Conservation (phyloP, 176 grass and related monocot species). For the Carex scoparia region DNA sequence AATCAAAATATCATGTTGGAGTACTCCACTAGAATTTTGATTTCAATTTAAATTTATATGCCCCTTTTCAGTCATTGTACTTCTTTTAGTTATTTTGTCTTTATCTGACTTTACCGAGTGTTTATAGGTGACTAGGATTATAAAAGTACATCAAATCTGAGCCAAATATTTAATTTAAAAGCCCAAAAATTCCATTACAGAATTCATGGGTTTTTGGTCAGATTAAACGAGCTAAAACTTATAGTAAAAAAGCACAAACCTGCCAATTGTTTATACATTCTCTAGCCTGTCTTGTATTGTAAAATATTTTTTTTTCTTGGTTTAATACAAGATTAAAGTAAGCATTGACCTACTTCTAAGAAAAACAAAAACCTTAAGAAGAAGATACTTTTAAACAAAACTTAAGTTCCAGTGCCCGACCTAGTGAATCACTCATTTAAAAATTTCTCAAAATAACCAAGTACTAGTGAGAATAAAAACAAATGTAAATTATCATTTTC, state of each 20-base stretch:
- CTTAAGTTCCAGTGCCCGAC: not conserved
- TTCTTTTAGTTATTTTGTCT: not conserved
- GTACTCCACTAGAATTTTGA: not conserved
- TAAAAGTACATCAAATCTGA: not conserved
- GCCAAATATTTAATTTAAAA: not conserved
- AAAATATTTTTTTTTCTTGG: too few relatives aligned
- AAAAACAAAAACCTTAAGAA: not conserved
- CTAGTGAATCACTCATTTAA: not conserved
- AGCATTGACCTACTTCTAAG: too few relatives aligned
- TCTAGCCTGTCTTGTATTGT: too few relatives aligned
- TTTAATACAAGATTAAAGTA: too few relatives aligned
- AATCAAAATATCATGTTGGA: not conserved
- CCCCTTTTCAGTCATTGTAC: not conserved
- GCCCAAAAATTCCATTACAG: not conserved
- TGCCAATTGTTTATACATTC: too few relatives aligned
- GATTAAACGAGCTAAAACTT: not conserved
- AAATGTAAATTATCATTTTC: not conserved
- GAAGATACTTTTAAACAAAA: not conserved
- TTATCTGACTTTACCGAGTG: not conserved
- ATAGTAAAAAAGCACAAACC: not conserved
- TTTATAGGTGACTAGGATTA: not conserved
- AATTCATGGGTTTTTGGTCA: not conserved
- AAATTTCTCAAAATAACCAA: not conserved
- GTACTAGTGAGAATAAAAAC: not conserved
- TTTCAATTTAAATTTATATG: not conserved